Evolutionary conservation across 441 rosid species (phyloP).

Genomic region (Adansonia grandidieri): DNA sequence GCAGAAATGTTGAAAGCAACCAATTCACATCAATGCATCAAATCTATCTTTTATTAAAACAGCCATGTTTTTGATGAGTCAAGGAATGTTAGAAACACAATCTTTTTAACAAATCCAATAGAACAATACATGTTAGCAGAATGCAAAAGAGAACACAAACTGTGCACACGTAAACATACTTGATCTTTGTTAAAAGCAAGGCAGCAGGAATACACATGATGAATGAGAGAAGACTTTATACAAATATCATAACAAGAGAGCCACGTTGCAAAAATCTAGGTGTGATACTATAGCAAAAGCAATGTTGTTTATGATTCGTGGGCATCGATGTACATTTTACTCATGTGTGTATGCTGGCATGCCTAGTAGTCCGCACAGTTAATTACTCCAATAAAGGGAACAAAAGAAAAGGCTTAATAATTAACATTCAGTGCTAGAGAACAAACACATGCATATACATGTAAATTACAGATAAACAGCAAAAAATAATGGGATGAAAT

Average conservation of each 20-base stretch:
- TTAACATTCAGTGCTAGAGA: neutral
- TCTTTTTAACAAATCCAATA: neutral
- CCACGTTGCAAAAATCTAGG: neutral
- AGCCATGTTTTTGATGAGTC: neutral
- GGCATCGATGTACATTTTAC: neutral
- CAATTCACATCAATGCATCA: neutral
- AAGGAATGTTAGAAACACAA: neutral
- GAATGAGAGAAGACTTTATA: neutral
- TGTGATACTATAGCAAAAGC: neutral
- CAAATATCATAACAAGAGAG: neutral
- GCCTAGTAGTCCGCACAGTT: neutral
- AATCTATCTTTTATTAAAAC: neutral
- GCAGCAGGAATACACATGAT: neutral
- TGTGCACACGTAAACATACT: neutral
- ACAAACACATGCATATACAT: neutral
- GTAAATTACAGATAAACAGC: slow-evolving; percentile 6
- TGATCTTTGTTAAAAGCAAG: neutral
- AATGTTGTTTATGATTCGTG: neutral
- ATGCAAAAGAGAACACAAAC: slow-evolving; percentile 5
- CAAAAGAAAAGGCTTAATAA: neutral
- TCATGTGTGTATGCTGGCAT: too few relatives aligned
- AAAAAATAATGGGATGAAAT: neutral
- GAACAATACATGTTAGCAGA: neutral
- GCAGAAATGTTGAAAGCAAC: neutral
- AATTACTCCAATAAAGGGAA: neutral